Base-by-base conservation (phyloP, 495 filamentous ascomycete genomes). In the Talaromyces nanjingensis region DNA sequence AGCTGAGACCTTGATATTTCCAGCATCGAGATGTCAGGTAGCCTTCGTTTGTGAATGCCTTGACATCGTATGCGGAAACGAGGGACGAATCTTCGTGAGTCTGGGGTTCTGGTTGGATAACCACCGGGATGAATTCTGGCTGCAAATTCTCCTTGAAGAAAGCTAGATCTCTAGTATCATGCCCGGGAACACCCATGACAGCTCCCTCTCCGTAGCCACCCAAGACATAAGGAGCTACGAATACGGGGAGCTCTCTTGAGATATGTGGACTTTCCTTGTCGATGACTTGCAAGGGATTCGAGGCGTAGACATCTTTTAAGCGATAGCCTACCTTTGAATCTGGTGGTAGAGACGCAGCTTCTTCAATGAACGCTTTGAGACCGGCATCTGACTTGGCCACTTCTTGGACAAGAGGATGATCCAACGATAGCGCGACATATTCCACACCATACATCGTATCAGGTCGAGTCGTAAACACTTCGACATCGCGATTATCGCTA, bases 101-200 rank as follows among this genome's bases (percentile, higher is more conserved):
- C 42, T 65, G 64, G 20, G 60, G 60, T 60, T 73, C 68, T 7
- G 74, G 65, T 37, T 81, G 70, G 6, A 84, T 78, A 1, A 85
- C 79, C 24, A 84, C 72, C 5, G 64, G 78, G 71, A 68, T 83
- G 67, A 60, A 89, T 67, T 56, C 78, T 67, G 69, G 82, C 67
- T 67, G 83, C 71, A 68, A 73, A 65, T 94, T 91, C 49, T 86
- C 78, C 63, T 81, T 86, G 88, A 90, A 96, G 68, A 96, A 96
- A 5, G 81, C 79, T 72, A 88, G 78, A 66, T 96, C 92, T 39
- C 90, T 82, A 0, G 77, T 70, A 70, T 96, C 92, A 65, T 96
- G 91, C 2, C 87, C 92, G 0, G 92, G 92, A 24, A 96, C 92
- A 45, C 91, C 92, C 92, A 96, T 96, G 6, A 96, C 89, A 5